Evolutionary conservation across 2,329 filamentous ascomycete genomes (phyloP).

Genomic region (Phialophora macrospora): DNA sequence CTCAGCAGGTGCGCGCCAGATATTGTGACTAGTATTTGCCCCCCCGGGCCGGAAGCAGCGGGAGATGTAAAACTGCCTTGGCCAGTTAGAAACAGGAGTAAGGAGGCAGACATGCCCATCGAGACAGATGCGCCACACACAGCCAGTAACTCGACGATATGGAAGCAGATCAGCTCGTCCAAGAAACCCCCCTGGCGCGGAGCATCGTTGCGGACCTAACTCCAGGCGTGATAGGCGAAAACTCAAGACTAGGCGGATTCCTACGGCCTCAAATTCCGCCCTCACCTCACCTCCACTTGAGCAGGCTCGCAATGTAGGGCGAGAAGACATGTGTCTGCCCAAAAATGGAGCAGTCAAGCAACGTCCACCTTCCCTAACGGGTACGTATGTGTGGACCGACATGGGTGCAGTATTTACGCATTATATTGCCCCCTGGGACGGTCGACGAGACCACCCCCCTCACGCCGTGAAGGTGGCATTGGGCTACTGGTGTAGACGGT

Average conservation of each 20-base stretch:
- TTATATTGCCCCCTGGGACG: no score
- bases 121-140: neutral
- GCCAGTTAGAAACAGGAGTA: neutral
- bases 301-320: neutral
- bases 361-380: no score
- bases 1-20: neutral
- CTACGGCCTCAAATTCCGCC: neutral
- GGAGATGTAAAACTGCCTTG: neutral
- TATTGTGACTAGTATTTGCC: neutral
- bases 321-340: neutral
- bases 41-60: neutral
- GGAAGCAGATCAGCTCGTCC: neutral
- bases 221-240: neutral
- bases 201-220: neutral
- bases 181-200: neutral
- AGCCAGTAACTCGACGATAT: neutral
- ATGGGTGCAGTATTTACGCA: no score
- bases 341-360: neutral
- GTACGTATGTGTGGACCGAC: no score
- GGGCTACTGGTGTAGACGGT: no score
- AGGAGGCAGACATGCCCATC: neutral
- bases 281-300: neutral
- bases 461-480: no score
- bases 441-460: no score
- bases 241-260: neutral